Evolutionary conservation across 176 grass and related monocot genomes (phyloP).

Genomic region (Pontederia crassipes): DNA sequence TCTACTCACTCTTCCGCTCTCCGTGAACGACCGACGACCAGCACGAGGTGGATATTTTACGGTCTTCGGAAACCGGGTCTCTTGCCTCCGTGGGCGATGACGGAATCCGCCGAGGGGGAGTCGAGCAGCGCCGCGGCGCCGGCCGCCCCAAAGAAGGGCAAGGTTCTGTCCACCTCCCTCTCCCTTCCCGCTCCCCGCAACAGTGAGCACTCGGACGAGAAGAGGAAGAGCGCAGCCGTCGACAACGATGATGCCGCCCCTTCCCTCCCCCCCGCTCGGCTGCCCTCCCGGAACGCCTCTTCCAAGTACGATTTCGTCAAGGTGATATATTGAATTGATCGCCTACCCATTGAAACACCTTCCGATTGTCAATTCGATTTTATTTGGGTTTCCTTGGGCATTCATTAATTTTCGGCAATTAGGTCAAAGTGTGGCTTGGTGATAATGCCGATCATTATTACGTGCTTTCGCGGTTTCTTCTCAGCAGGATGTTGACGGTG

Average conservation of each 20-base stretch:
- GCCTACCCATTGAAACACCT: too few relatives aligned
- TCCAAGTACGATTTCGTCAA: constrained; percentile 99
- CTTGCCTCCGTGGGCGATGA: too few relatives aligned
- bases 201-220: background rate
- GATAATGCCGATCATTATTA: constrained; percentile 99
- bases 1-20: too few relatives aligned
- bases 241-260: background rate
- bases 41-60: too few relatives aligned
- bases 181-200: background rate
- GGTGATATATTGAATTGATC: constrained; percentile 18
- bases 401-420: background rate
- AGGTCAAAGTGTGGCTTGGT: constrained; percentile 95
- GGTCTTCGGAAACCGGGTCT: too few relatives aligned
- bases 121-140: constrained; percentile 1
- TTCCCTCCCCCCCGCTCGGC: constrained; percentile 26
- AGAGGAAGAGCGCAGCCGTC: background rate
- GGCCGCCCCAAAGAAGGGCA: background rate
- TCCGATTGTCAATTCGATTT: too few relatives aligned
- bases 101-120: background rate
- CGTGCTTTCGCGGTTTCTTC: constrained; percentile 87
- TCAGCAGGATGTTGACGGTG: constrained; percentile 89
- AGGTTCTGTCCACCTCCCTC: background rate
- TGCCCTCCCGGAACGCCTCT: constrained; percentile 65
- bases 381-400: too few relatives aligned
- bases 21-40: too few relatives aligned